Conservation (phyloP, 768 basidiomycete genomes). For the Mycena alexandri region DNA sequence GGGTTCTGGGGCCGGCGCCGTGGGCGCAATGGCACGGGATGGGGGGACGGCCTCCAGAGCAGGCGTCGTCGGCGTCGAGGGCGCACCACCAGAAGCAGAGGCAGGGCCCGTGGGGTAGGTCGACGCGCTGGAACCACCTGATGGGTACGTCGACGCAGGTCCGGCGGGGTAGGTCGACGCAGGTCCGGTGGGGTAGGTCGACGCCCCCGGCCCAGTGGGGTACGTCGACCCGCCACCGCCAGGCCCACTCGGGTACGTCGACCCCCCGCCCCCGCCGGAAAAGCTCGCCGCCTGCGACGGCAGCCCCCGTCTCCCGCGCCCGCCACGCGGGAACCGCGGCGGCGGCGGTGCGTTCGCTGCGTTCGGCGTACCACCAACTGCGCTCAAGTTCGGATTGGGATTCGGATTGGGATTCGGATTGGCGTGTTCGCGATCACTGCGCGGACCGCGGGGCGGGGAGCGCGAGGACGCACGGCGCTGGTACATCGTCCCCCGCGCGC, state of each 20-base stretch:
- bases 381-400: no score
- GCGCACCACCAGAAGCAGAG: neutral
- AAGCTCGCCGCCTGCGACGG: constrained; percentile 29
- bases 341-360: neutral
- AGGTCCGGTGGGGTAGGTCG: constrained; percentile 15
- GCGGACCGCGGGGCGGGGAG: constrained; percentile 58
- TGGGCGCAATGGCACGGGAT: constrained; percentile 1
- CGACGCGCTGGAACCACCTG: neutral
- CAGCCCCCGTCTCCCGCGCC: constrained; percentile 30
- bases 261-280: constrained; percentile 22
- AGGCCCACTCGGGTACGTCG: neutral
- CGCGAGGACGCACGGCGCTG: constrained; percentile 42
- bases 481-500: constrained; percentile 30
- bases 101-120: constrained; percentile 6
- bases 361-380: constrained; percentile 5
- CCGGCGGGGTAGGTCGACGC: constrained; percentile 27
- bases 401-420: no score
- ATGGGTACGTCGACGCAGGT: constrained; percentile 27
- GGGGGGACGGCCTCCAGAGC: constrained; percentile 13
- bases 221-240: constrained; percentile 25
- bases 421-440: constrained; percentile 16
- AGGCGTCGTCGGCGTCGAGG: constrained; percentile 26
- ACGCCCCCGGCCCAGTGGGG: constrained; percentile 7
- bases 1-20: neutral
- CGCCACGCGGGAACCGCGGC: constrained; percentile 14